phyloP scores from a whole-genome alignment of 2,329 filamentous ascomycete genomes.

The Pseudocercospora pini-densiflorae region DNA sequence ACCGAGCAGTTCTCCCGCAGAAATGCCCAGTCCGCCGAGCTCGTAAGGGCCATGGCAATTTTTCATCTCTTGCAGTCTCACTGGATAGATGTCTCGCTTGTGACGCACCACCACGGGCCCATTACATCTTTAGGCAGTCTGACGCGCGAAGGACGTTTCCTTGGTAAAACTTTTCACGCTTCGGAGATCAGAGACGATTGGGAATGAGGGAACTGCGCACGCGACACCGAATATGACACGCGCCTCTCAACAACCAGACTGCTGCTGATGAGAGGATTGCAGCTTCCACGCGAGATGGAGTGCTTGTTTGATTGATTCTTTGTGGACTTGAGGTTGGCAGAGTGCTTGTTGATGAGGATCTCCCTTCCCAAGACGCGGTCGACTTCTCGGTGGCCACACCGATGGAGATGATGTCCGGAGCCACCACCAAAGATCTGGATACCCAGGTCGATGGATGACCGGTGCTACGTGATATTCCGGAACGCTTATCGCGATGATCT shows the following conservation, averaged over 20 bases:
- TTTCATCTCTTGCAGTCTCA: neutral
- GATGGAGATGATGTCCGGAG: neutral
- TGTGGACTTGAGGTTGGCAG: neutral
- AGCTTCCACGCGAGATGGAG: neutral
- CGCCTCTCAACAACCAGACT: neutral
- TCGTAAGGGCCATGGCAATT: neutral
- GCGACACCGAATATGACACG: neutral
- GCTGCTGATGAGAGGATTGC: neutral
- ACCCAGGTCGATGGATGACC: neutral
- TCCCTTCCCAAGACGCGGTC: too few species aligned
- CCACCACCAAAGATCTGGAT: neutral
- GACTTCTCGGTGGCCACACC: neutral
- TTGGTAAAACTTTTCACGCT: neutral
- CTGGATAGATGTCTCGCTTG: neutral
- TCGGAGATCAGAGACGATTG: conserved; percentile 4
- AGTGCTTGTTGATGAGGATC: neutral
- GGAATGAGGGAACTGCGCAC: neutral
- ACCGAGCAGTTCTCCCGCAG: conserved; percentile 9
- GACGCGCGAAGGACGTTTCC: neutral
- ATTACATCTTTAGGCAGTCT: neutral
- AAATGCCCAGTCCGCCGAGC: conserved; percentile 2
- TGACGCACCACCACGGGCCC: neutral
- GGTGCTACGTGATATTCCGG: neutral
- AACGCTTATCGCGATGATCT: neutral
- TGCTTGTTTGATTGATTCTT: neutral